A percentile compares a stretch with the other conserved stretches of the same genome.
Conservation (phyloP, 225 moss, liverwort and hornwort species). For the Takakia lepidozioides region DNA sequence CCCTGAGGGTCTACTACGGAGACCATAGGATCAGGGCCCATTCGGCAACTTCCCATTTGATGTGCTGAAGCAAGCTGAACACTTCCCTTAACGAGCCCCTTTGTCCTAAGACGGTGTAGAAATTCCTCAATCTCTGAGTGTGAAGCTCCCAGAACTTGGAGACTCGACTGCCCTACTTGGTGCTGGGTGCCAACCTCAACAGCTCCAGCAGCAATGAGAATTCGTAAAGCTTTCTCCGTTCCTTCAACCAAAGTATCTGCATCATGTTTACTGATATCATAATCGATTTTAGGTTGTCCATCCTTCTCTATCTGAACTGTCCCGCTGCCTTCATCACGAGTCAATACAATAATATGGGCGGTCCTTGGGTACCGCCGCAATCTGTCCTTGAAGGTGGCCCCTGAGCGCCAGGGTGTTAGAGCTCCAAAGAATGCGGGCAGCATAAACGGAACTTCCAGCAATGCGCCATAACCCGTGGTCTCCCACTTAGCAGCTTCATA, state of each 20-base stretch:
- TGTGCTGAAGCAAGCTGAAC: constrained; percentile 45
- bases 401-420: constrained; percentile 62
- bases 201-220: constrained; percentile 70
- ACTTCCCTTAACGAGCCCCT: constrained; percentile 1
- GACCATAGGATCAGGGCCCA: constrained; percentile 41
- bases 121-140: not conserved
- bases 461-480: constrained; percentile 16
- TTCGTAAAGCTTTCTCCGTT: constrained; percentile 45
- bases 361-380: constrained; percentile 68
- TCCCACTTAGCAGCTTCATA: constrained; percentile 18
- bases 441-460: constrained; percentile 52
- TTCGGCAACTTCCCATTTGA: constrained; percentile 80
- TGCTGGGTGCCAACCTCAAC: constrained; percentile 60
- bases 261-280: constrained; percentile 30
- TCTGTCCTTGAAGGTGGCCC: constrained; percentile 45
- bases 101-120: not conserved
- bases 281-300: constrained; percentile 20
- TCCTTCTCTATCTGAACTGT: constrained; percentile 27
- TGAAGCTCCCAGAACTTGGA: constrained; percentile 9
- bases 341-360: constrained; percentile 45
- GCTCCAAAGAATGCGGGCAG: constrained; percentile 56
- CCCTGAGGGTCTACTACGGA: constrained; percentile 55
- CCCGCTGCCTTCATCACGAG: constrained; percentile 51
- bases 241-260: constrained; percentile 24
- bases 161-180: constrained; percentile 50